Evolutionary conservation across 352 stramenopile species (phyloP), one percentile per base, ranked within the genome.

Genomic region (Pythium coloratum): DNA sequence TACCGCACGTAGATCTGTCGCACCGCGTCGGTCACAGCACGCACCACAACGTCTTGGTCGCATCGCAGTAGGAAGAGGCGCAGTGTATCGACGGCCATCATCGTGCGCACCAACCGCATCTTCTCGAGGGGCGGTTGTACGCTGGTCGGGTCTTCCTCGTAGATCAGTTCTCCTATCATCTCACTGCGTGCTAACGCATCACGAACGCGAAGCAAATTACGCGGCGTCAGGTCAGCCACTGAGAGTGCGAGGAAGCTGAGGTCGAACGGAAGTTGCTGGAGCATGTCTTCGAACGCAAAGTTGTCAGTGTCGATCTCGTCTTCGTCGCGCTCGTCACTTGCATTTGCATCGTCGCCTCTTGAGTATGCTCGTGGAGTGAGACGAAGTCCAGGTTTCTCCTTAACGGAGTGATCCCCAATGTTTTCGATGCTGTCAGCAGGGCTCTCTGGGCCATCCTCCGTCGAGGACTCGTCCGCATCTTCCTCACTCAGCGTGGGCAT

Each of bases 21-120:
- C 6, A 81, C 60, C 18, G 68, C 64, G 30, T 55, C 55, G 0
- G 62, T 69, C n/a, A 81, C 46, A 0, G 77, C 70, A 1, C 70
- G 44, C 38, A 66, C 49, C 49, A 88, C 71, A 16, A 71, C 46
- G 33, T 63, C 63, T 24, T 49, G 47, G 8, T 73, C 69, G 34
- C 75, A 70, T 7, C 77, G 77, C 36, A 66, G 38, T 8, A 82
- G 13, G 42, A 86, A 50, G 10, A 86, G 50, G 5, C 69, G 67
- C 9, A 88, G 58, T 56, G 78, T 84, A 53, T 84, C 77, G 6
- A 86, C 42, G 6, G 76, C 72, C 18, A 88, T 55, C 53, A 84
- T 61, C 10, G 68, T 68, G 1, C 80, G 73, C 20, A 83, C 60
- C n/a, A 65, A 42, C 1, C 70, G 50, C 67, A 88, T 73, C 7